Evolutionary conservation across 306 rosid species (phyloP), one percentile per base, ranked within the genome.

Genomic region (Ziziphus jujuba): DNA sequence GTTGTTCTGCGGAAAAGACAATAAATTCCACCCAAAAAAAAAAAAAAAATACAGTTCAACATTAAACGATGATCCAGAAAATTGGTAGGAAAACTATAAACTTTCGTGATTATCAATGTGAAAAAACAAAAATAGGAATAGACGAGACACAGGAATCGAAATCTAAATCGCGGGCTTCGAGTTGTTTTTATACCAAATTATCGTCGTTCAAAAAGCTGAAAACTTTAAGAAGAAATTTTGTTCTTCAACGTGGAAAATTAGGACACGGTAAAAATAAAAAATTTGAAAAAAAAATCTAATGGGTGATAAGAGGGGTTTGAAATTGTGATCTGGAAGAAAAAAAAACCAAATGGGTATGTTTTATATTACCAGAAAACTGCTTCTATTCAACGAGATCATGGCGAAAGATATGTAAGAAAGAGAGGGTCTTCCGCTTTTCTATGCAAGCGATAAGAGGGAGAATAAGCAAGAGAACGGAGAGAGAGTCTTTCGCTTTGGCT

Each of bases 341-440:
- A 67, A 40, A 70, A 61, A 67, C 60, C 38, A 69, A 66, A 69
- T 55, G 72, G 75, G 72, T 62, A 61, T 49, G 48, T 33, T 51
- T 54, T 24, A 61, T 23, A 43, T 80, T 83, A 90, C 95, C 96
- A 80, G 63, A 56, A 87, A 80, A 56, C 78, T 60, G 79, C 75
- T 66, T 74, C 80, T 66, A n/a, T 28, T 67, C 35, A 78, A 71
- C 50, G 96, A 86, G 68, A 84, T 67, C 88, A 86, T 84, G 77
- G 66, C 53, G 70, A 73, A 68, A 28, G 81, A 79, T 75, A 19
- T 74, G 75, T 47, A 65, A 44, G 80, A 33, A 79, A 49, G 66
- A 59, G 87, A 56, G 85, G 59, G 72, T 68, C 53, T 73, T 75
- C 50, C 77, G 87, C 70, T 50, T 52, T n/a, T 54, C 8, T 36